Evolutionary conservation across 1,284 basidiomycete species (phyloP).

Genomic region (Papiliotrema flavescens): DNA sequence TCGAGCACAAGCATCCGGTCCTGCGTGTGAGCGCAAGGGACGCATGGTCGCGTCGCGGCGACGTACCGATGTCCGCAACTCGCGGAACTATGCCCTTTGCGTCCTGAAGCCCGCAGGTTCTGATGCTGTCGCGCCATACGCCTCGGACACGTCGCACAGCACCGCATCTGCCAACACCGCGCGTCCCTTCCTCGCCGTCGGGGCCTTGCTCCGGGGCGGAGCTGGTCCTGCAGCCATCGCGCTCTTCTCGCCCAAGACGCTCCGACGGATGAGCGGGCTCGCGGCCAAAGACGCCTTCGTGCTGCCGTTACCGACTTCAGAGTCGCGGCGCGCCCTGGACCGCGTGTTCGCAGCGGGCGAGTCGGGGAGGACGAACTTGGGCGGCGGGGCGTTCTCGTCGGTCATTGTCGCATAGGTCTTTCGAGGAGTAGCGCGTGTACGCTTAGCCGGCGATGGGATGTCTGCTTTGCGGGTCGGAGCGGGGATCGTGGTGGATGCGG

Average conservation of each 20-base stretch:
- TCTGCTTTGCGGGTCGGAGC: not conserved
- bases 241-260: no score
- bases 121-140: slow-evolving; percentile 39
- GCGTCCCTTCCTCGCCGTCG: not conserved
- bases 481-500: not conserved
- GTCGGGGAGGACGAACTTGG: slow-evolving; percentile 6
- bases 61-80: no score
- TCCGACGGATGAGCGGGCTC: not conserved
- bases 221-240: no score
- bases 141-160: slow-evolving; percentile 40
- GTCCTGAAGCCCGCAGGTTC: slow-evolving; percentile 36
- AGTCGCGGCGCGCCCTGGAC: slow-evolving; percentile 10
- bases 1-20: no score
- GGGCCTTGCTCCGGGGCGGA: not conserved
- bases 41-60: no score
- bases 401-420: slow-evolving; percentile 7
- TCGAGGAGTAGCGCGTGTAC: slow-evolving; percentile 6
- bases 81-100: no score
- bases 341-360: slow-evolving; percentile 24
- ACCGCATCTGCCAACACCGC: slow-evolving; percentile 17
- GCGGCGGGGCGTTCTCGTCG: slow-evolving; percentile 30
- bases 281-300: not conserved
- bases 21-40: no score
- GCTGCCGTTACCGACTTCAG: not conserved
- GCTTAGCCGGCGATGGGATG: slow-evolving; percentile 14